Percentiles rank a stretch among this genome's conserved stretches.
phyloP scores from a whole-genome alignment of 176 grass and related monocot genomes.

The Oropetium thomaeum region DNA sequence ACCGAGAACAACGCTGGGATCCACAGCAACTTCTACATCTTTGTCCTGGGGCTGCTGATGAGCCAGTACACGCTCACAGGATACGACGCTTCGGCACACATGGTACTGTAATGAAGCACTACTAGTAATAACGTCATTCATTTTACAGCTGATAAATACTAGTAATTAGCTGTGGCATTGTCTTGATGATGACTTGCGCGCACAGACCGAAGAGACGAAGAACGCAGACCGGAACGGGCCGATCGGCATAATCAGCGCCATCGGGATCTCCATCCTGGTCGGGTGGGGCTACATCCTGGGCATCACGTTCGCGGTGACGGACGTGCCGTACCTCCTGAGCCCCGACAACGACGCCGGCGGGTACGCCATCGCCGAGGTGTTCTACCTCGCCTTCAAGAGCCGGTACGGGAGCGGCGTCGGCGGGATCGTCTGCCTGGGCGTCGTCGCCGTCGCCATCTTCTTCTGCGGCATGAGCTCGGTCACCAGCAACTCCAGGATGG shows the following conservation, averaged over 20 bases:
- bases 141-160: too few relatives aligned
- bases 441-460: conserved; percentile 68
- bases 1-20: conserved; percentile 70
- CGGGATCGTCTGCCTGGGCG: conserved; percentile 74
- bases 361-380: conserved; percentile 78
- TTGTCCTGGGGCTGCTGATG: conserved; percentile 80
- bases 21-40: conserved; percentile 81
- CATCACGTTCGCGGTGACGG: conserved; percentile 77
- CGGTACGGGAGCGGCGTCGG: conserved; percentile 66
- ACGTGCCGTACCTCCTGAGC: conserved; percentile 70
- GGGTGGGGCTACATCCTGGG: conserved; percentile 85
- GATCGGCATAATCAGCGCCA: conserved; percentile 76
- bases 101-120: too few relatives aligned
- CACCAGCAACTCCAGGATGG: conserved; percentile 95
- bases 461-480: conserved; percentile 84
- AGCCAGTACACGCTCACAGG: conserved; percentile 84
- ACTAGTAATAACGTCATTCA: background rate
- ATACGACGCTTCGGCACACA: conserved; percentile 87
- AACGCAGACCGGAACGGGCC: conserved; percentile 77
- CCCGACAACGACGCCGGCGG: conserved; percentile 76
- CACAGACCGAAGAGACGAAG: conserved; percentile 89
- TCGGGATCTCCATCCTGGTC: conserved; percentile 69
- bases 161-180: background rate
- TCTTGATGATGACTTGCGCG: background rate
- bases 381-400: conserved; percentile 79